Conservation (phyloP, 2,329 filamentous ascomycete genomes). For the Talaromyces sp. region DNA sequence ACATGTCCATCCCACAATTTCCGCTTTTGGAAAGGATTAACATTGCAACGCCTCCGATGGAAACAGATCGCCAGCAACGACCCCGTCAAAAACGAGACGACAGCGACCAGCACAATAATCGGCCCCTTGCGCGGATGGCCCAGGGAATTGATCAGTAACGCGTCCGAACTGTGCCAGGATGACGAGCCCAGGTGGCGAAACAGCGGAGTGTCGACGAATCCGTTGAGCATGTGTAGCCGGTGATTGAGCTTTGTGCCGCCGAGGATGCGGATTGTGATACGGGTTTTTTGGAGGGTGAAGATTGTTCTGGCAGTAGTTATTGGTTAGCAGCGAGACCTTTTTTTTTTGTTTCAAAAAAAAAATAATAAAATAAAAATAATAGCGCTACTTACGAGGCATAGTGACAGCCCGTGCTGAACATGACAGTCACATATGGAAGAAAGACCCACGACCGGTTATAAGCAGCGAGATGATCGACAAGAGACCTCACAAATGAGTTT, state of each 20-base stretch:
- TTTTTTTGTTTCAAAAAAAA: too few species aligned
- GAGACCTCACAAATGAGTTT: slow-evolving; percentile 28
- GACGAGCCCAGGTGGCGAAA: slow-evolving; percentile 40
- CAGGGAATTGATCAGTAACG: slow-evolving; percentile 20
- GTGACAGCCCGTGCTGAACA: slow-evolving; percentile 42
- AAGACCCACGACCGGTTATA: slow-evolving; percentile 38
- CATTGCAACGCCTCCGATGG: not conserved
- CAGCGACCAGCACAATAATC: slow-evolving; percentile 6
- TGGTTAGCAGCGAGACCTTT: too few species aligned
- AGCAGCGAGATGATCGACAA: slow-evolving; percentile 27
- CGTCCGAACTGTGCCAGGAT: slow-evolving; percentile 40
- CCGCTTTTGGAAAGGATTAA: not conserved
- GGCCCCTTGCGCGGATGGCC: slow-evolving; percentile 5
- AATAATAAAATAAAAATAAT: not conserved
- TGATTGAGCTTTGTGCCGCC: slow-evolving; percentile 22
- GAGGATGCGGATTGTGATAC: slow-evolving; percentile 31
- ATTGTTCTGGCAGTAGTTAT: slow-evolving; percentile 22
- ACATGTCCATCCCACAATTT: not conserved
- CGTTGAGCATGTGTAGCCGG: slow-evolving; percentile 35
- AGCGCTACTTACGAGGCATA: slow-evolving; percentile 32
- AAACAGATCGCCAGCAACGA: not conserved
- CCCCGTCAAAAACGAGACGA: slow-evolving; percentile 2
- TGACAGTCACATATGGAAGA: slow-evolving; percentile 37
- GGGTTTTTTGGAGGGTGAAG: slow-evolving; percentile 30
- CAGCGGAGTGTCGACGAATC: slow-evolving; percentile 34